phyloP scores from a whole-genome alignment of 164 flowering plant genomes.

The Malania oleifera region DNA sequence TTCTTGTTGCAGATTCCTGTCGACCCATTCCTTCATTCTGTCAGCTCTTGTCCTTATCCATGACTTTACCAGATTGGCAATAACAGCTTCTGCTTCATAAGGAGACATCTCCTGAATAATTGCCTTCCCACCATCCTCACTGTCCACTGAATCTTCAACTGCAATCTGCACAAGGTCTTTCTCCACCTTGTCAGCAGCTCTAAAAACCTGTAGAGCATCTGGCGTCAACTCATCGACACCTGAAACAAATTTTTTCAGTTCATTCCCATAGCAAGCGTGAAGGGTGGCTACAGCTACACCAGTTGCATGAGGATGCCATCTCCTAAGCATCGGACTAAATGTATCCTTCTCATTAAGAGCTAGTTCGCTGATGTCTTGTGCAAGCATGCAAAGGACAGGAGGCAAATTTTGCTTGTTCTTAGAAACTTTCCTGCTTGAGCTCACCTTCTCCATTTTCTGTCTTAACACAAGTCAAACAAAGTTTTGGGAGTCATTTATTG shows the following conservation, averaged over 20 bases:
- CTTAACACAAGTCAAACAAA: constrained; percentile 17
- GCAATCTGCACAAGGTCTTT: constrained; percentile 89
- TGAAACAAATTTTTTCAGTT: constrained; percentile 65
- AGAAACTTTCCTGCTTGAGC: constrained; percentile 40
- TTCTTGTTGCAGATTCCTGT: constrained; percentile 79
- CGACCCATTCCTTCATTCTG: constrained; percentile 68
- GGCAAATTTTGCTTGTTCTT: constrained; percentile 38
- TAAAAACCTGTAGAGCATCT: constrained; percentile 69
- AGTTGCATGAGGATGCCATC: constrained; percentile 88
- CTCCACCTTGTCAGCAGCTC: constrained; percentile 86
- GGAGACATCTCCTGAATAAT: constrained; percentile 89
- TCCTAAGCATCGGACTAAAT: constrained; percentile 71
- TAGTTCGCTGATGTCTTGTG: constrained; percentile 62
- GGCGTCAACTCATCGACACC: constrained; percentile 77
- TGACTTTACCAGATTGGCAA: constrained; percentile 51
- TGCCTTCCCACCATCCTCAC: constrained; percentile 96
- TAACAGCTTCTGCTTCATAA: constrained; percentile 75
- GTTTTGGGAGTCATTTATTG: neutral
- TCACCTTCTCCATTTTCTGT: constrained; percentile 69
- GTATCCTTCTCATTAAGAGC: constrained; percentile 65
- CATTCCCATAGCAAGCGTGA: constrained; percentile 79
- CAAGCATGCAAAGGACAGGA: constrained; percentile 64
- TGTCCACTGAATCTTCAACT: constrained; percentile 84
- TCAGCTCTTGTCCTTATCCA: constrained; percentile 78
- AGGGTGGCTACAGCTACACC: constrained; percentile 91